Evolutionary conservation across 108 stramenopile genomes (phyloP), one percentile per base, ranked within the genome.

Genomic region (Epipyxis sp.): DNA sequence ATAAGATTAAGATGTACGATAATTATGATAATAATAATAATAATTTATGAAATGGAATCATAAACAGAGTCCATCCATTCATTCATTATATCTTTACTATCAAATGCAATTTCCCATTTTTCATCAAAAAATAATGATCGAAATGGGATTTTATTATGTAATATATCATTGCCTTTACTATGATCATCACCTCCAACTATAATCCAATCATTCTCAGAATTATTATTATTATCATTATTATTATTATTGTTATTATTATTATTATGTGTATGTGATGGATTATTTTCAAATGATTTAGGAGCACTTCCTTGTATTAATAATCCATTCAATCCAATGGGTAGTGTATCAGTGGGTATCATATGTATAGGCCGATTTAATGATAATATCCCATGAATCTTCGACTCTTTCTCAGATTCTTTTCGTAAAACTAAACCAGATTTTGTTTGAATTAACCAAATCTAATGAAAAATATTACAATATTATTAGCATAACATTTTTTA

Each of bases 61-160:
- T 50, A 6, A 13, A 50, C 20, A 50, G 46, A 16, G 34, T 65
- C 61, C 25, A 65, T 65, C 61, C 61, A 65, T 65, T 65, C 61
- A 65, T 25, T 65, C 3, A 65, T 6, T 37, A 32, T 32, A 3
- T 65, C 61, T 65, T 65, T 65, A 32, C 35, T 65, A 29, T 10
- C 34, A 65, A 65, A 65, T 10, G 13, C 61, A 50, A 20, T 20
- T 13, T 50, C 20, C 6, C 6, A 20, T 13, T 6, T 37, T 32
- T 10, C 61, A 32, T 37, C 35, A 13, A 32, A 6, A 16, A 37
- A 25, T 32, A 65, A 37, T 10, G 34, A 37, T 6, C 61, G 3
- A 3, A 25, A 32, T 6, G 25, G 6, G 13, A 13, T 65, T 3
- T 29, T 32, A 25, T 37, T 37, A 29, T 16, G 13, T 13, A 32